A percentile compares a stretch with the other conserved stretches of the same genome.
Evolutionary conservation across 2,329 filamentous ascomycete genomes (phyloP).

Genomic region (Hirsutella minnesotensis): DNA sequence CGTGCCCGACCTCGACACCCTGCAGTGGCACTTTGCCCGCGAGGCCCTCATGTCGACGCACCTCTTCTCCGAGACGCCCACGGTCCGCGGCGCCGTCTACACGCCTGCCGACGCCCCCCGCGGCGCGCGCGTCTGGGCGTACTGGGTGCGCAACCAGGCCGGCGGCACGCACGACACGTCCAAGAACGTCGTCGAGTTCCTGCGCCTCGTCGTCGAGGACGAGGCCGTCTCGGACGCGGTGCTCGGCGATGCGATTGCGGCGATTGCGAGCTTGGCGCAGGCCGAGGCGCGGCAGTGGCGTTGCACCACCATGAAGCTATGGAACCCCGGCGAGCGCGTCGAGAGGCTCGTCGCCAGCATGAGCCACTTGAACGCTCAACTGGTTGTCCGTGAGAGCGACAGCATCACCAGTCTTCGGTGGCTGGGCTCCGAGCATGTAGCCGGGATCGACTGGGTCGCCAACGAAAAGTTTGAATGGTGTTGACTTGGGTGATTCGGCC

Average conservation of each 20-base stretch:
- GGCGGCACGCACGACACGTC: constrained; percentile 37
- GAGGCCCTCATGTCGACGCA: constrained; percentile 65
- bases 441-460: constrained; percentile 55
- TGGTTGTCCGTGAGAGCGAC: constrained; percentile 46
- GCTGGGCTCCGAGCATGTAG: constrained; percentile 44
- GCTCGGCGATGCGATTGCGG: constrained; percentile 41
- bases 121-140: constrained; percentile 55
- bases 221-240: constrained; percentile 23
- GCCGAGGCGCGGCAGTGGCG: constrained; percentile 60
- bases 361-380: constrained; percentile 34
- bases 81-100: constrained; percentile 60
- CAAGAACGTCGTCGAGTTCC: constrained; percentile 57
- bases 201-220: constrained; percentile 57
- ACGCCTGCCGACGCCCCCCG: constrained; percentile 28
- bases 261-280: constrained; percentile 56
- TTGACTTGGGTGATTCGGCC: constrained; percentile 27
- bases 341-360: constrained; percentile 30
- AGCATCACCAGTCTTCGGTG: constrained; percentile 64
- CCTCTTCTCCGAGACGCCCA: constrained; percentile 44
- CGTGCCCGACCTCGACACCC: constrained; percentile 17
- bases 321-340: constrained; percentile 61
- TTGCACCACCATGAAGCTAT: constrained; percentile 61
- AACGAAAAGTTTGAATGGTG: constrained; percentile 76
- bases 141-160: constrained; percentile 60
- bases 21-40: constrained; percentile 55